Base-by-base conservation (phyloP, 1,284 basidiomycete species). In the Ustilago tritici region DNA sequence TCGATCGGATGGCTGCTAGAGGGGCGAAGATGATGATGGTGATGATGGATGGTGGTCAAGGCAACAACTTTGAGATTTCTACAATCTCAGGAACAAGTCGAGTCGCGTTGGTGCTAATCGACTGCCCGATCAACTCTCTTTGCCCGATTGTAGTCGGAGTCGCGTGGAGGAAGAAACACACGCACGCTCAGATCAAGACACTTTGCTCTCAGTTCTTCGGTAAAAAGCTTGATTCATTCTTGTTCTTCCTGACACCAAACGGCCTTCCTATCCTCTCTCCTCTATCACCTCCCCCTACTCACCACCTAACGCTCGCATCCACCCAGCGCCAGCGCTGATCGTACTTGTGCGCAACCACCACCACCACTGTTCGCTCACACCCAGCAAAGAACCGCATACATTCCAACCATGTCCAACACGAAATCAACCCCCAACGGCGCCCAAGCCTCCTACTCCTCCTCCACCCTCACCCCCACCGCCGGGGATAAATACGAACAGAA, bases 401-500 rank as follows among this genome's bases (percentile, higher is more conserved):
- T 17, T 43, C 5, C 28, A 7, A 57, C 41, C 23, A 32, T 32
- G 38, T 4, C 14, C 23, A 46, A 11, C 31, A 49, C 17, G n/a
- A 49, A 35, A 15, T n/a, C 57, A 7, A 49, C n/a, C 34, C 3
- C 46, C n/a, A 23, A 31, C 38, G 55, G 35, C n/a, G 15, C 36
- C 36, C 11, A 15, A 41, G 36, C 55, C n/a, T 23, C 23, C 23
- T 23, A 3, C 23, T 3, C 2, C 23, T 28, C 23, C 23, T 65
- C 62, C 2, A 40, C 32, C 56, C 66, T 41, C 1, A 19, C 54
- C 8, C 11, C 28, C 15, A 32, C 41, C 3, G 17, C 49, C 53
- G 70, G 3, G 23, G 23, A 73, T 4, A 65, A 73, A 61, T 85
- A 84, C 66, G 80, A 82, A 36, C 67, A 74, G n/a, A 75, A 80